These are phyloP conservation scores for Gastrolobium villosum DNA, from an alignment of 306 rosid species.

Conservation along the genomic window DNA sequence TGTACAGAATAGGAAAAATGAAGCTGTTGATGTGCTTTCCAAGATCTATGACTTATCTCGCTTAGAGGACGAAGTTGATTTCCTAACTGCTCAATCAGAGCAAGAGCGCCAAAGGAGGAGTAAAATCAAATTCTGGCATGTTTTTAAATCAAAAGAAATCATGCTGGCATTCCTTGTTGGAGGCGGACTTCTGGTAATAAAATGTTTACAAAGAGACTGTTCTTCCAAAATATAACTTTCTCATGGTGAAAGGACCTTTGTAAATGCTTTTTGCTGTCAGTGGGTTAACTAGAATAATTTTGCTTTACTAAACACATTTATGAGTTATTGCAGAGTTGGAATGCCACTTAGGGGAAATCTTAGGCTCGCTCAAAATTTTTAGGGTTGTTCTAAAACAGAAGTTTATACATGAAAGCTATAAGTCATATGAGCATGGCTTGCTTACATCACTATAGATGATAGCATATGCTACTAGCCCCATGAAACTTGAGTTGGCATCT, in stretches of 20 bases:
- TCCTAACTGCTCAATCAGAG: conserved; percentile 74
- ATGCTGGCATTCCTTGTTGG: conserved; percentile 88
- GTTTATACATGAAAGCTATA: conserved; percentile 10
- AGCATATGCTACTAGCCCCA: conserved; percentile 1
- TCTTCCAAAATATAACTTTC: conserved; percentile 6
- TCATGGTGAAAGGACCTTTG: conserved; percentile 26
- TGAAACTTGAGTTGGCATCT: conserved; percentile 18
- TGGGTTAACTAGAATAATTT: conserved; percentile 6
- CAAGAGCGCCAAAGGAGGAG: conserved; percentile 71
- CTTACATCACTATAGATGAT: conserved; percentile 16
- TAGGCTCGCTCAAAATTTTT: background rate
- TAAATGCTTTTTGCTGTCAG: conserved; percentile 31
- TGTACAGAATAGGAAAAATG: conserved; percentile 67
- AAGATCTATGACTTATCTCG: conserved; percentile 76
- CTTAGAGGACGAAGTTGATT: conserved; percentile 83
- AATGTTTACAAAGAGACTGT: background rate
- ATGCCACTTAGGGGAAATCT: conserved; percentile 30
- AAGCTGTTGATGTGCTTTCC: conserved; percentile 78
- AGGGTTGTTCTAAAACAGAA: conserved; percentile 20
- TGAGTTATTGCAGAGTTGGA: conserved; percentile 1
- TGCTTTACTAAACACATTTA: conserved; percentile 17
- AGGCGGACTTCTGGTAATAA: conserved; percentile 83
- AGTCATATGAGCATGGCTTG: conserved; percentile 17
- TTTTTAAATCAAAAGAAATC: conserved; percentile 77
- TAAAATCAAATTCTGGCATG: conserved; percentile 66